Conservation (phyloP, 1,139 yeast genomes). For the Cylindricascospora bacillispora region DNA sequence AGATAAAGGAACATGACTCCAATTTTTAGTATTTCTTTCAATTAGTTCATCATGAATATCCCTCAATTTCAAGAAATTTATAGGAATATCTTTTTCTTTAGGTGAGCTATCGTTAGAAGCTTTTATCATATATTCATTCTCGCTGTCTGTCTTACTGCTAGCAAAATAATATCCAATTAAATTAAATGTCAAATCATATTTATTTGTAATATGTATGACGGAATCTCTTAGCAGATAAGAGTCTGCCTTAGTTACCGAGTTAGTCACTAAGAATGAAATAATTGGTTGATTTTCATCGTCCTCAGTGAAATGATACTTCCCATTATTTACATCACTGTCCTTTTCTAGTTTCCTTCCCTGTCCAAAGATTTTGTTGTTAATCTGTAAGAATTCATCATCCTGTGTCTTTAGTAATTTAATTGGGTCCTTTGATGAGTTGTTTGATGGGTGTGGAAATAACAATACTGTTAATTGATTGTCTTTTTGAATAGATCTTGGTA, state of each 20-base stretch:
- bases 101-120: conserved; percentile 6
- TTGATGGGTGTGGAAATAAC: conserved; percentile 19
- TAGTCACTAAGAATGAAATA: conserved; percentile 27
- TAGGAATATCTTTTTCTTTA: conserved; percentile 5
- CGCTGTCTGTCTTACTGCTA: conserved; percentile 20
- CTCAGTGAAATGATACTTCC: conserved; percentile 23
- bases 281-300: conserved; percentile 22
- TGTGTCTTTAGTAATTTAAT: conserved; percentile 11
- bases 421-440: conserved; percentile 10
- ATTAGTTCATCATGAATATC: conserved; percentile 25
- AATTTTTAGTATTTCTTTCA: conserved; percentile 14
- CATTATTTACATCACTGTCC: conserved; percentile 15
- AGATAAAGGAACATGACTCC: conserved; percentile 12
- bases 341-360: conserved; percentile 17
- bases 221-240: conserved; percentile 23
- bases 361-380: conserved; percentile 23
- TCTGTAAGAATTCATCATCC: conserved; percentile 16
- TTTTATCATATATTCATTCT: conserved; percentile 21
- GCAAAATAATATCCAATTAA: conserved; percentile 30
- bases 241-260: conserved; percentile 19
- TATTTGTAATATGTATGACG: conserved; percentile 31
- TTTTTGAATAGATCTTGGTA: conserved; percentile 1
- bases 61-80: conserved; percentile 22
- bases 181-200: conserved; percentile 30
- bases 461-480: conserved; percentile 4